Percentiles rank a stretch among this genome's conserved stretches.
Evolutionary conservation across 169 alveolate species (phyloP).

Genomic region (Plasmodium coatneyi): DNA sequence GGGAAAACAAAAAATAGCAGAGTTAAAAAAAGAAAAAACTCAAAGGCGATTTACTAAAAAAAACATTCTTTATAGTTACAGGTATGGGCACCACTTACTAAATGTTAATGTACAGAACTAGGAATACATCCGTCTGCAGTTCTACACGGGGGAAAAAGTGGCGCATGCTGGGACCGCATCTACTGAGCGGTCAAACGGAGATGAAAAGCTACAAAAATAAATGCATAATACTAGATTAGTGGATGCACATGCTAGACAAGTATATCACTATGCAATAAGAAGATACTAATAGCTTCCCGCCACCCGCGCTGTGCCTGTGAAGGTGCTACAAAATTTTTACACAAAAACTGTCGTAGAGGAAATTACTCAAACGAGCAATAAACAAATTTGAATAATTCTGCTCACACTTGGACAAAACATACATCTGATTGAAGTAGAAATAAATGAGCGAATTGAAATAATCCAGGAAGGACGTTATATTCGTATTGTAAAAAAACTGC

Average conservation of each 20-base stretch:
- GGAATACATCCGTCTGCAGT: neutral
- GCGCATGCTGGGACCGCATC: neutral
- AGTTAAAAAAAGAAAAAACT: neutral
- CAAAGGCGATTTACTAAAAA: neutral
- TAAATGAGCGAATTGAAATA: conserved; percentile 47
- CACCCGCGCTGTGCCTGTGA: neutral
- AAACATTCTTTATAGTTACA: neutral
- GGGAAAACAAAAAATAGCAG: neutral
- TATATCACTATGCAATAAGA: neutral
- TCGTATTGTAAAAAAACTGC: conserved; percentile 57
- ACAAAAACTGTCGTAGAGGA: conserved; percentile 22
- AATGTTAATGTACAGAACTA: neutral
- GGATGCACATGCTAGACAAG: neutral
- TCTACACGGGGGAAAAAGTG: neutral
- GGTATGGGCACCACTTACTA: neutral
- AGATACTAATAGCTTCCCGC: neutral
- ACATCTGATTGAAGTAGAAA: conserved; percentile 44
- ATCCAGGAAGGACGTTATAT: conserved; percentile 37
- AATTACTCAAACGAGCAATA: conserved; percentile 9
- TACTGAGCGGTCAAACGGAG: neutral
- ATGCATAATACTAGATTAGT: neutral
- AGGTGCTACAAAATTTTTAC: neutral
- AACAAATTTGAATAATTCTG: conserved; percentile 18
- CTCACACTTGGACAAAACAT: neutral
- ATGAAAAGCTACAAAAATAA: neutral